Conservation (phyloP, 768 basidiomycete genomes). For the Suillus brevipes region DNA sequence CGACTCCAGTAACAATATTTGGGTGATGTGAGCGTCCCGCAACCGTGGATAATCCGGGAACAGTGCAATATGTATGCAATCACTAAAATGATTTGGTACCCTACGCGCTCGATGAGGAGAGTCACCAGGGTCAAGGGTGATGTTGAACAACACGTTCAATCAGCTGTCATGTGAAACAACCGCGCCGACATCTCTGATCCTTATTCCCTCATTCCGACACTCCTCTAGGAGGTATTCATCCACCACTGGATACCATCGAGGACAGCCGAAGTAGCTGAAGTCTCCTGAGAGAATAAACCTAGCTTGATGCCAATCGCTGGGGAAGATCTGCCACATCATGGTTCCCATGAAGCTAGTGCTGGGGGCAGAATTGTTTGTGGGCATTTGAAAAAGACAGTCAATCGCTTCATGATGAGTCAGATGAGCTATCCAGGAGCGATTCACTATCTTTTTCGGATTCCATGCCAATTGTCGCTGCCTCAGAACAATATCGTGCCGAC, state of each 20-base stretch:
- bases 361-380: no score
- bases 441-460: neutral
- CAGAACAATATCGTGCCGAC: neutral
- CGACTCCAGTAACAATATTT: neutral
- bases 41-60: neutral
- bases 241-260: conserved; percentile 38
- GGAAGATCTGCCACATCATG: neutral
- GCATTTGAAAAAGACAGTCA: no score
- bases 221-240: conserved; percentile 23
- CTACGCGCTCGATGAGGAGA: conserved; percentile 29
- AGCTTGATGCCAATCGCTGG: neutral
- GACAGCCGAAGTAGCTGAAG: conserved; percentile 31
- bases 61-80: conserved; percentile 13
- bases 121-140: conserved; percentile 32
- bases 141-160: conserved; percentile 42
- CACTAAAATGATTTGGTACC: conserved; percentile 34
- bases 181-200: conserved; percentile 41
- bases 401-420: no score
- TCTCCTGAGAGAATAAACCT: conserved; percentile 25
- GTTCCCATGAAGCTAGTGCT: no score
- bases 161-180: conserved; percentile 31
- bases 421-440: no score
- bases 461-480: neutral
- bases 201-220: conserved; percentile 27
- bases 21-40: neutral